A percentile compares a stretch with the other conserved stretches of the same genome.
These are phyloP conservation scores for Fonsecaea monophora DNA, from an alignment of 2,329 filamentous ascomycete genomes.

Conservation along the genomic window DNA sequence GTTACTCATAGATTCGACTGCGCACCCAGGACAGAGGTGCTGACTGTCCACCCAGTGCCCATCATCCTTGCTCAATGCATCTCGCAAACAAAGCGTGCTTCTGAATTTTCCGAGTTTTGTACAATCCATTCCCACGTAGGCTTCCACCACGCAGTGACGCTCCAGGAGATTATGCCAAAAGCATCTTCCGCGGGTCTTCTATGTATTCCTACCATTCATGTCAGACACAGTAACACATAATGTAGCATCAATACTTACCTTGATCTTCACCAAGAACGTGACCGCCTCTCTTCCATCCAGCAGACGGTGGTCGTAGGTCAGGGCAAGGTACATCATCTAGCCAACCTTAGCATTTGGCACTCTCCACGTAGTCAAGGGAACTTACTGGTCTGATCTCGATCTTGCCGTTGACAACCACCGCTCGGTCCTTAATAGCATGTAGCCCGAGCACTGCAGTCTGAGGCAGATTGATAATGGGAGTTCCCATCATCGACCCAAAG, in stretches of 20 bases:
- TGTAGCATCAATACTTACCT: constrained; percentile 53
- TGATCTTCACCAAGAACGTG: constrained; percentile 94
- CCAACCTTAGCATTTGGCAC: constrained; percentile 15
- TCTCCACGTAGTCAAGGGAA: constrained; percentile 16
- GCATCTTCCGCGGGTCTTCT: constrained; percentile 39
- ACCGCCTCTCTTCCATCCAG: constrained; percentile 94
- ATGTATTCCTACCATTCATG: constrained; percentile 36
- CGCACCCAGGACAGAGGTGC: constrained; percentile 4
- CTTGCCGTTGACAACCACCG: constrained; percentile 89
- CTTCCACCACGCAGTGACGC: not conserved
- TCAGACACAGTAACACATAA: constrained; percentile 11
- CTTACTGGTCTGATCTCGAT: constrained; percentile 82
- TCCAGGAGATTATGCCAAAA: constrained; percentile 29
- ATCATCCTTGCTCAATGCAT: constrained; percentile 12
- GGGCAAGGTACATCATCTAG: constrained; percentile 95
- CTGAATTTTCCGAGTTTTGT: constrained; percentile 19
- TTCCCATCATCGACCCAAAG: constrained; percentile 96
- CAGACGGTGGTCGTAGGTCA: constrained; percentile 97
- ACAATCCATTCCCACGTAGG: constrained; percentile 3
- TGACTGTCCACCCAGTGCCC: not conserved
- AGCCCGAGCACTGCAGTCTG: constrained; percentile 77
- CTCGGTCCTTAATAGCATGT: constrained; percentile 94
- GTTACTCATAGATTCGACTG: not conserved
- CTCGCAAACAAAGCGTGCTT: constrained; percentile 4
- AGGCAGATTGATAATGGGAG: constrained; percentile 86